A percentile compares a stretch with the other conserved stretches of the same genome.
These are phyloP conservation scores for Leavenworthia alabamica DNA, from an alignment of 345 rosid genomes.

Conservation along the genomic window DNA sequence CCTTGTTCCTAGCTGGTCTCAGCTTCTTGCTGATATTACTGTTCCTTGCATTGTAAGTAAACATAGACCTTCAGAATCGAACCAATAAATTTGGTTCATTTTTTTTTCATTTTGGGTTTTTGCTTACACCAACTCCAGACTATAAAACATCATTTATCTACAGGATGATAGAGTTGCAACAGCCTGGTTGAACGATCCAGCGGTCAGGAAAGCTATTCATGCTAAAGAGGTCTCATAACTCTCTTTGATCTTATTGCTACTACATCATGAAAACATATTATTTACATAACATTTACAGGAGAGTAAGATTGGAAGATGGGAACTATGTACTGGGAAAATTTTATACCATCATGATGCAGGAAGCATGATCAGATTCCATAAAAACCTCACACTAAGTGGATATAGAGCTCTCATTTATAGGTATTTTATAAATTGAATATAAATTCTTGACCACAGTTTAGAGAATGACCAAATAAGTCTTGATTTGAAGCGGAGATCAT, in stretches of 20 bases:
- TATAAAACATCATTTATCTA: not conserved
- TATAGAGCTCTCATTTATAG: constrained; percentile 77
- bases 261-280: not conserved
- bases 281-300: constrained; percentile 31
- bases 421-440: constrained; percentile 28
- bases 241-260: not conserved
- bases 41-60: constrained; percentile 83
- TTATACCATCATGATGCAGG: constrained; percentile 50
- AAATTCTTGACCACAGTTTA: not conserved
- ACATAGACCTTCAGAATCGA: no score
- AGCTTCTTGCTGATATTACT: constrained; percentile 39
- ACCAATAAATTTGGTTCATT: no score
- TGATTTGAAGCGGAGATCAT: constrained; percentile 66
- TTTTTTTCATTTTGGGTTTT: no score
- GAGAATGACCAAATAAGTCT: not conserved
- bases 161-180: constrained; percentile 83
- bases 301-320: constrained; percentile 50
- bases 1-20: constrained; percentile 82
- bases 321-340: constrained; percentile 47
- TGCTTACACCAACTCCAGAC: not conserved
- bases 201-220: constrained; percentile 62
- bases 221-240: constrained; percentile 49
- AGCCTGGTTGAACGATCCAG: constrained; percentile 62
- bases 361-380: constrained; percentile 83
- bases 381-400: constrained; percentile 66